These are phyloP conservation scores for Psilocybe mexicana DNA, from an alignment of 1,284 basidiomycete species.

Conservation along the genomic window DNA sequence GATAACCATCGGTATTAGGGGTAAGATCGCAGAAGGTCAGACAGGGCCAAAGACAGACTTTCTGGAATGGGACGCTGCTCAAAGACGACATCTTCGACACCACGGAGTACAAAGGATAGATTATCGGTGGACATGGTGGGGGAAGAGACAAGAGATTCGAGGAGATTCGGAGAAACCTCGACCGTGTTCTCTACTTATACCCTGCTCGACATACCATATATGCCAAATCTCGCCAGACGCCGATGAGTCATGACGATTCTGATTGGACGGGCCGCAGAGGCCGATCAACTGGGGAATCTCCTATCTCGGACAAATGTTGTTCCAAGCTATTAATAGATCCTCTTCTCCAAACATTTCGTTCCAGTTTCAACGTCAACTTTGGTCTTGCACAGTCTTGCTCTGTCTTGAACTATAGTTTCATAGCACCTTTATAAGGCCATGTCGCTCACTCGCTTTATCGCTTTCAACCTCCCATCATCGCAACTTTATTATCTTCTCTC, in stretches of 20 bases:
- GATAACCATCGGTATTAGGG: background rate
- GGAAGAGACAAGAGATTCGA: constrained; percentile 25
- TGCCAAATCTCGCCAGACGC: background rate
- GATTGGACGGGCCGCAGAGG: background rate
- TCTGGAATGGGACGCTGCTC: constrained; percentile 82
- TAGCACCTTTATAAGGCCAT: constrained; percentile 7
- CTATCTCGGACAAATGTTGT: constrained; percentile 14
- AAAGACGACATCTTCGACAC: constrained; percentile 71
- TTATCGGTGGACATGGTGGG: constrained; percentile 46
- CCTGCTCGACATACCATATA: too few relatives aligned
- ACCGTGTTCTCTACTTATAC: constrained; percentile 4
- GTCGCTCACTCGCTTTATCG: constrained; percentile 6
- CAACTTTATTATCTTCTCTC: constrained; percentile 2
- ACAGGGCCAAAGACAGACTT: constrained; percentile 39
- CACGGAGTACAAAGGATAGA: constrained; percentile 77
- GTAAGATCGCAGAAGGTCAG: constrained; percentile 4
- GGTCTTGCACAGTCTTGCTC: background rate
- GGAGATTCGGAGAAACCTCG: background rate
- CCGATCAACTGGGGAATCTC: constrained; percentile 2
- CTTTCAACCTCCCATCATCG: background rate
- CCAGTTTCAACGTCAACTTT: background rate
- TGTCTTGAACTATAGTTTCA: constrained; percentile 1
- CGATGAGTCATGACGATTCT: background rate
- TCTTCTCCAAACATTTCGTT: background rate
- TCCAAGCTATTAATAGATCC: background rate